phyloP scores from a whole-genome alignment of 208 protist genomes.

The Blastocrithidia nonstop region DNA sequence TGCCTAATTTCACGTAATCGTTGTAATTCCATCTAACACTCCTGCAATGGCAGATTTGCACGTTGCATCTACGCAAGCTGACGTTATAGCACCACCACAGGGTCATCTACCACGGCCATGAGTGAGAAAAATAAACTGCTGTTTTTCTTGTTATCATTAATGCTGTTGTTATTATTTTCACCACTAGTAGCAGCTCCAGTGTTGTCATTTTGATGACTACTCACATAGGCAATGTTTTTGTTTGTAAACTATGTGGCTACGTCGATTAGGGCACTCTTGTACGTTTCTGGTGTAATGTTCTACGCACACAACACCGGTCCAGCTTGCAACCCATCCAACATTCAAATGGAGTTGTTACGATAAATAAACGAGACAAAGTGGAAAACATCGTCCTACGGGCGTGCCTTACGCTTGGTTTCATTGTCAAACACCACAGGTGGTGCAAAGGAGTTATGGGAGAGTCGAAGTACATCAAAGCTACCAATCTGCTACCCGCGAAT shows the following conservation, averaged over 20 bases:
- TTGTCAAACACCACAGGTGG: slow-evolving; percentile 8
- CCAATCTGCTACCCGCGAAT: slow-evolving; percentile 59
- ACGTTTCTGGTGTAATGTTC: too few relatives aligned
- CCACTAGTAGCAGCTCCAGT: too few relatives aligned
- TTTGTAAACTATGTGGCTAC: too few relatives aligned
- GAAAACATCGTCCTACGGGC: slow-evolving; percentile 76
- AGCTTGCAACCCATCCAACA: slow-evolving; percentile 94
- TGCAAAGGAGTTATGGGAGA: slow-evolving; percentile 93
- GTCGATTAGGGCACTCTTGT: too few relatives aligned
- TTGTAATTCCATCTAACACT: slow-evolving; percentile 38
- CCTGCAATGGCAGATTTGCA: slow-evolving; percentile 31
- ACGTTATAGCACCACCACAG: slow-evolving; percentile 41
- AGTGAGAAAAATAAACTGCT: slow-evolving; percentile 94
- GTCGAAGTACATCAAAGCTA: slow-evolving; percentile 74
- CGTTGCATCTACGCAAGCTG: slow-evolving; percentile 24
- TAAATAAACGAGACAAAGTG: slow-evolving; percentile 95
- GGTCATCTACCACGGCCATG: slow-evolving; percentile 90
- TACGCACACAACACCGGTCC: slow-evolving; percentile 77
- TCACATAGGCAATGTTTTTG: too few relatives aligned
- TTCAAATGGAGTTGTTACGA: slow-evolving; percentile 89
- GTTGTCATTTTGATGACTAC: too few relatives aligned
- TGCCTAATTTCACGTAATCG: slow-evolving; percentile 23
- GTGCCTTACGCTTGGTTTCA: slow-evolving; percentile 8
- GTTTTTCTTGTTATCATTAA: slow-evolving; percentile 32
- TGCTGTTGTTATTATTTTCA: slow-evolving; percentile 36